Conservation (phyloP, 2,329 filamentous ascomycete species). For the Colletotrichum neosansevieriae region DNA sequence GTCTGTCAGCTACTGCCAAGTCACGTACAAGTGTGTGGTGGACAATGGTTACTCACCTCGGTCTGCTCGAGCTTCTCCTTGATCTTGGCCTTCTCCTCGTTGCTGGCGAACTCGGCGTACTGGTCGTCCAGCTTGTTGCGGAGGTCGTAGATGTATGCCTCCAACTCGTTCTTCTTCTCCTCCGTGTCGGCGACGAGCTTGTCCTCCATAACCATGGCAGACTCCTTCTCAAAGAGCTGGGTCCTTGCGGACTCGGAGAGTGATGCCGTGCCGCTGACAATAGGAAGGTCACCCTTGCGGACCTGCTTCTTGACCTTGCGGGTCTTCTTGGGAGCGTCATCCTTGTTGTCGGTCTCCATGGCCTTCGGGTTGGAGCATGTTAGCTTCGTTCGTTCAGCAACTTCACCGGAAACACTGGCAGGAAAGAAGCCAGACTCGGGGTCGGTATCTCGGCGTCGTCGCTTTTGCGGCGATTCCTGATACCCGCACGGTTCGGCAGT, state of each 20-base stretch:
- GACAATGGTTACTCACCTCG: conserved; percentile 75
- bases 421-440: not conserved
- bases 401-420: conserved; percentile 15
- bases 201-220: conserved; percentile 95
- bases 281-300: conserved; percentile 93
- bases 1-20: conserved; percentile 43
- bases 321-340: conserved; percentile 82
- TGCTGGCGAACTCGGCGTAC: conserved; percentile 88
- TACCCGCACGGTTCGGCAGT: conserved; percentile 10
- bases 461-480: conserved; percentile 25
- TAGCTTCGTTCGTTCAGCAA: conserved; percentile 42
- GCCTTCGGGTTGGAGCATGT: conserved; percentile 63
- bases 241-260: conserved; percentile 78
- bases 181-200: conserved; percentile 98
- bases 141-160: conserved; percentile 96
- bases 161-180: conserved; percentile 99
- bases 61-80: conserved; percentile 83
- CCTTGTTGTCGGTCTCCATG: conserved; percentile 85
- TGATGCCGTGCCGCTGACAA: conserved; percentile 84
- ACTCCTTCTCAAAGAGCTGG: conserved; percentile 82
- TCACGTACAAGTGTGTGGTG: no score
- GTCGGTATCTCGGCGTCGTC: conserved; percentile 13
- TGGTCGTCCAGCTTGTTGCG: conserved; percentile 94
- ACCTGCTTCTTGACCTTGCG: conserved; percentile 99
- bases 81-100: conserved; percentile 92